phyloP scores from a whole-genome alignment of 176 grass and related monocot genomes.

The Bonia amplexicaulis region DNA sequence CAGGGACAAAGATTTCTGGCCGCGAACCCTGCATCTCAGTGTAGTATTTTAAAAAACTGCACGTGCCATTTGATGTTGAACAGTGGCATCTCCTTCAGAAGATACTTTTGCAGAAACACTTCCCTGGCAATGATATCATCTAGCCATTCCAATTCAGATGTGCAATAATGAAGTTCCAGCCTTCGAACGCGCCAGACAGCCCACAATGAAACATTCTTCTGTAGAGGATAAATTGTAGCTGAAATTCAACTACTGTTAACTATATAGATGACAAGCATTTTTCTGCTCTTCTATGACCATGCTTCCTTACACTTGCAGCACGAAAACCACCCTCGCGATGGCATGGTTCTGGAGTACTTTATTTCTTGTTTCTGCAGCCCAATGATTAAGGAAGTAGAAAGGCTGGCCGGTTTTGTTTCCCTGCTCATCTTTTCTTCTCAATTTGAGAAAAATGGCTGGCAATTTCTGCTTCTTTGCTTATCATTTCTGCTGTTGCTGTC shows the following conservation, averaged over 20 bases:
- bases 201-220: too few relatives aligned
- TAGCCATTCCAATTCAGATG: not conserved
- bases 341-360: conserved; percentile 8
- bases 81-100: not conserved
- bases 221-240: not conserved
- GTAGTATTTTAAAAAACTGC: conserved; percentile 4
- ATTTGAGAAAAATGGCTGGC: not conserved
- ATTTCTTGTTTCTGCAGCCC: not conserved
- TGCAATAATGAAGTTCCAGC: not conserved
- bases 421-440: not conserved
- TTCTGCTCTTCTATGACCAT: not conserved
- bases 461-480: conserved; percentile 4
- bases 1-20: conserved; percentile 19
- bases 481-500: not conserved
- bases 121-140: not conserved
- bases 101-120: not conserved
- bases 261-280: not conserved
- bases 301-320: not conserved
- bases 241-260: not conserved
- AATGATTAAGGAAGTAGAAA: not conserved
- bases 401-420: not conserved
- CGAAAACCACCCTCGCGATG: not conserved
- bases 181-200: not conserved
- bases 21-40: not conserved
- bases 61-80: not conserved